Percentiles rank a stretch among this genome's conserved stretches.
phyloP scores from a whole-genome alignment of 257 asterid species.

The Galeopsis tetrahit region DNA sequence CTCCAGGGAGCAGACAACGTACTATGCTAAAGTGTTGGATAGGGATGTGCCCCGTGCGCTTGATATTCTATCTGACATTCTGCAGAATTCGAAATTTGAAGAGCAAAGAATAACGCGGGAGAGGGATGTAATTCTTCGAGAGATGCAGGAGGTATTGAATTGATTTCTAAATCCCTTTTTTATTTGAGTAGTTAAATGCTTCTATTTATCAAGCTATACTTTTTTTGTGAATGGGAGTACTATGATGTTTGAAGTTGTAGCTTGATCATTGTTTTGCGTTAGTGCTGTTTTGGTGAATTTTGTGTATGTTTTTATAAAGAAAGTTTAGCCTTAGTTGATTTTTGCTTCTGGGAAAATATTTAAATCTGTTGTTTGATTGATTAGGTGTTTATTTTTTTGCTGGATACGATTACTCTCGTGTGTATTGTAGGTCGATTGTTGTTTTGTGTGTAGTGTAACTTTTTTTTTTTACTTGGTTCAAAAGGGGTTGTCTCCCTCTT shows the following conservation, averaged over 20 bases:
- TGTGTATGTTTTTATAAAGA: not conserved
- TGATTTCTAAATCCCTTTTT: not conserved
- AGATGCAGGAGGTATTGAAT: slow-evolving; percentile 87
- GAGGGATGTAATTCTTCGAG: slow-evolving; percentile 90
- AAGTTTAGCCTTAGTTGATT: not conserved
- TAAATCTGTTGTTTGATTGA: not conserved
- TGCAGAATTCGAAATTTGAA: slow-evolving; percentile 81
- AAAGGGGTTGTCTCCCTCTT: slow-evolving; percentile 1
- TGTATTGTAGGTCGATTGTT: slow-evolving; percentile 20
- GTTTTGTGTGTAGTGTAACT: not conserved
- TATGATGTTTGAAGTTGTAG: slow-evolving; percentile 6
- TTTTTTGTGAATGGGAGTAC: slow-evolving; percentile 19
- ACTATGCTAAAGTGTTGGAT: slow-evolving; percentile 79
- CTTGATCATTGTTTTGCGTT: slow-evolving; percentile 11
- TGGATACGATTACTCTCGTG: not conserved
- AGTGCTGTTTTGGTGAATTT: not conserved
- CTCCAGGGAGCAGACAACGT: slow-evolving; percentile 91
- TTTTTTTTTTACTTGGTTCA: not conserved
- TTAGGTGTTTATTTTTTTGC: not conserved
- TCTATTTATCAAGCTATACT: not conserved
- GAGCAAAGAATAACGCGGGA: slow-evolving; percentile 69
- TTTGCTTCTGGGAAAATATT: not conserved
- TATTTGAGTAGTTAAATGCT: slow-evolving; percentile 7
- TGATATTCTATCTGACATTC: slow-evolving; percentile 80
- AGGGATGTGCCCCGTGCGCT: slow-evolving; percentile 67